Evolutionary conservation across 306 rosid species (phyloP).

Genomic region (Casuarina cunninghamiana): DNA sequence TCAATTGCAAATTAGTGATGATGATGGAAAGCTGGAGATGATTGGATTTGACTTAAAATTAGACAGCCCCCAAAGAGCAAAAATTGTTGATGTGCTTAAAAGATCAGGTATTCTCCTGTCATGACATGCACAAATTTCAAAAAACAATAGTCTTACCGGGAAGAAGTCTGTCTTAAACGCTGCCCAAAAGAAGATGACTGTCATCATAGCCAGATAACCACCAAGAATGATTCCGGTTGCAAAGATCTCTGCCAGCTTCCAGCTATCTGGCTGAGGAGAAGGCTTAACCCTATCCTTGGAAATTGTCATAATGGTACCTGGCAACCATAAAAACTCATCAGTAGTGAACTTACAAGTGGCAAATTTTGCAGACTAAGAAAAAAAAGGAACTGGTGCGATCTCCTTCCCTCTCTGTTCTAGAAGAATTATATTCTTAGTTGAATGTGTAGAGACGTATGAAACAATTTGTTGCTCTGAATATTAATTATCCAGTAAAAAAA

Average conservation of each 20-base stretch:
- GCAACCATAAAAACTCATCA: background rate
- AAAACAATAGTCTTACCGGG: slow-evolving; percentile 49
- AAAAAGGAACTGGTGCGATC: background rate
- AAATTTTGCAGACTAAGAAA: background rate
- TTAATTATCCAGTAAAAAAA: background rate
- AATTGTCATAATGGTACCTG: slow-evolving; percentile 90
- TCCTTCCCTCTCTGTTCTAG: background rate
- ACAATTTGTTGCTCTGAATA: background rate
- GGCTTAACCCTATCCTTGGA: slow-evolving; percentile 91
- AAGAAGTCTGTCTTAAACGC: slow-evolving; percentile 73
- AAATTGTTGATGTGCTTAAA: background rate
- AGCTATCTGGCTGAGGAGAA: slow-evolving; percentile 84
- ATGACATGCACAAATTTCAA: background rate
- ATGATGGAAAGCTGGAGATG: background rate
- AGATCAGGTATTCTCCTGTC: background rate
- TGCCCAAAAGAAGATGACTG: slow-evolving; percentile 90
- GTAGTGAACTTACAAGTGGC: background rate
- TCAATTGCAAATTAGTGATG: background rate
- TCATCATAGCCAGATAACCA: slow-evolving; percentile 84
- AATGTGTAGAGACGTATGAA: background rate
- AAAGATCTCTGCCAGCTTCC: slow-evolving; percentile 85
- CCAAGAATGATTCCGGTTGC: slow-evolving; percentile 79
- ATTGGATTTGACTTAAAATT: background rate
- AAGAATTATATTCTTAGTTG: background rate
- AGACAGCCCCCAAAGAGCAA: slow-evolving; percentile 1